Evolutionary conservation across 176 grass and related monocot genomes (phyloP).

Genomic region (Triticum turgidum): DNA sequence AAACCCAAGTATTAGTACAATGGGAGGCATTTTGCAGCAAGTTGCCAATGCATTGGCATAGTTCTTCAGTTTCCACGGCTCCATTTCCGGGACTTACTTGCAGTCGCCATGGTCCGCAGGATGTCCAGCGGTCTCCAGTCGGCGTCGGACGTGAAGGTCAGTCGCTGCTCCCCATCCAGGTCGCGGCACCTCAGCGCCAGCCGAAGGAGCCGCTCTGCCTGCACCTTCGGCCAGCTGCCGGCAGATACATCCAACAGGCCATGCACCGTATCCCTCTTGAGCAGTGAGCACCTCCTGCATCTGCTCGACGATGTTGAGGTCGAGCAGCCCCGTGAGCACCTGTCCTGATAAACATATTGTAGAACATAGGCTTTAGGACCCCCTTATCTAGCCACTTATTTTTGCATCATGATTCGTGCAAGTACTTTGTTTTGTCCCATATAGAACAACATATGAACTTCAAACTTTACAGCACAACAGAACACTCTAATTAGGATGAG

Average conservation of each 20-base stretch:
- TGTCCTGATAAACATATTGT: background rate
- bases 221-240: slow-evolving; percentile 39
- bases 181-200: slow-evolving; percentile 42
- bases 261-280: slow-evolving; percentile 10
- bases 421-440: no score
- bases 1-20: no score
- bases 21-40: background rate
- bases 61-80: background rate
- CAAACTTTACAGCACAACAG: no score
- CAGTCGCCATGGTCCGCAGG: slow-evolving; percentile 23
- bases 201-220: slow-evolving; percentile 27
- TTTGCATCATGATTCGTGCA: no score
- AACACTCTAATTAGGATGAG: no score
- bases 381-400: no score
- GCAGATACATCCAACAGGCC: slow-evolving; percentile 38
- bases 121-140: slow-evolving; percentile 46
- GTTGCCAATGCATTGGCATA: background rate
- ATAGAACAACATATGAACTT: no score
- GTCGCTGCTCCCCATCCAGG: slow-evolving; percentile 36
- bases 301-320: slow-evolving; percentile 35
- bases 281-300: slow-evolving; percentile 12
- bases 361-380: no score
- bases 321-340: slow-evolving; percentile 38
- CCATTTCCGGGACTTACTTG: slow-evolving; percentile 24
- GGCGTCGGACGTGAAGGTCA: slow-evolving; percentile 18